Conservation (phyloP, 2,329 filamentous ascomycete species). For the Paramyrothecium roridum region DNA sequence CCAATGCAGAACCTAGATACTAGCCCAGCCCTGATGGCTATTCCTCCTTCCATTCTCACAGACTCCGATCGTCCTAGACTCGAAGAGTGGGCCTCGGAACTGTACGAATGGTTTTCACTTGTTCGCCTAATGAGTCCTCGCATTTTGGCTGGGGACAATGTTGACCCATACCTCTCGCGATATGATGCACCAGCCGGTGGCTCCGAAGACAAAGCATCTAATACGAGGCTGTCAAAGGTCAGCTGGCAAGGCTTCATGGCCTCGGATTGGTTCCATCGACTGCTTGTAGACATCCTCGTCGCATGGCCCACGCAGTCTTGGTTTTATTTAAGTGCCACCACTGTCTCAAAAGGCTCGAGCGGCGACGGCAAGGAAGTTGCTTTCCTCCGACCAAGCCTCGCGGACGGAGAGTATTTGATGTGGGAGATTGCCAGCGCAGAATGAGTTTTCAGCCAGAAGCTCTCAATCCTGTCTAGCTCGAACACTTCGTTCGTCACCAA, state of each 20-base stretch:
- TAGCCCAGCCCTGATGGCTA: conserved; percentile 17
- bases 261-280: conserved; percentile 46
- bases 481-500: conserved; percentile 63
- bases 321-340: conserved; percentile 53
- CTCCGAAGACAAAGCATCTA: conserved; percentile 12
- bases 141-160: conserved; percentile 49
- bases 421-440: conserved; percentile 55
- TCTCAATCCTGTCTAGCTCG: conserved; percentile 55
- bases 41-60: conserved; percentile 23
- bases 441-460: conserved; percentile 16
- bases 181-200: conserved; percentile 55
- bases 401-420: conserved; percentile 52
- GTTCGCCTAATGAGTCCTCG: conserved; percentile 64
- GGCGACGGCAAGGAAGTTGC: conserved; percentile 47
- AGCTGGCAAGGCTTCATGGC: conserved; percentile 60
- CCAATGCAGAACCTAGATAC: conserved; percentile 12
- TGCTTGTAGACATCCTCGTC: conserved; percentile 43
- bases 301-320: conserved; percentile 43
- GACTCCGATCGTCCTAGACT: conserved; percentile 44
- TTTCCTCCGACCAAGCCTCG: conserved; percentile 48
- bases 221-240: conserved; percentile 40
- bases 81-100: conserved; percentile 59
- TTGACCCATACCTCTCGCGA: conserved; percentile 67
- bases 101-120: conserved; percentile 76
- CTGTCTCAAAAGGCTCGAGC: conserved; percentile 43